phyloP scores from a whole-genome alignment of 495 filamentous ascomycete species.

The Tuber indicum region DNA sequence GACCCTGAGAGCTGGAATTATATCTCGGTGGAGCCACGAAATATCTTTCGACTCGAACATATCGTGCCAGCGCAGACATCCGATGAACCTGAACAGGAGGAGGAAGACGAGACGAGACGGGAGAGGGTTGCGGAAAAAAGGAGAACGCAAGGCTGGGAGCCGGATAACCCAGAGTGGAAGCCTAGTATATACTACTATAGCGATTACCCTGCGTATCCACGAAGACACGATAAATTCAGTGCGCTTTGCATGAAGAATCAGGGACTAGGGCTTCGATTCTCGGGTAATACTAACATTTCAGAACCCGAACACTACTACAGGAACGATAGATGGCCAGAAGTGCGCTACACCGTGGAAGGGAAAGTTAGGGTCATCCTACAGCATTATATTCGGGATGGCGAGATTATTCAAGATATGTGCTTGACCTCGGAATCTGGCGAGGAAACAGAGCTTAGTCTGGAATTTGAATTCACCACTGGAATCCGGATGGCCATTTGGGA shows the following conservation, averaged over 20 bases:
- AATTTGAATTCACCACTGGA: not conserved
- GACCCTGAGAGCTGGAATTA: not conserved
- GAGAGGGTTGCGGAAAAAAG: not conserved
- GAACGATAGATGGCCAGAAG: not conserved
- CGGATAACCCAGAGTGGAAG: not conserved
- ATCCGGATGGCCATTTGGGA: not conserved
- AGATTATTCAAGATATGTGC: not conserved
- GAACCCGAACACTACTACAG: not conserved
- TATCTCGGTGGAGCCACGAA: not conserved
- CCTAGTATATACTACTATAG: not conserved
- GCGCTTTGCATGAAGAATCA: not conserved
- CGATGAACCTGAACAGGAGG: not conserved
- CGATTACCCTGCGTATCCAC: not conserved
- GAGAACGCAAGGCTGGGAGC: not conserved
- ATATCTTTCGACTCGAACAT: not conserved
- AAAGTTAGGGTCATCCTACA: not conserved
- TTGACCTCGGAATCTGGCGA: not conserved
- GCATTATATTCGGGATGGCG: not conserved
- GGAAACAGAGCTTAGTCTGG: not conserved
- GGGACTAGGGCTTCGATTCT: not conserved
- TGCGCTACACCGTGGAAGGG: not conserved
- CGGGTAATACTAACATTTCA: not conserved
- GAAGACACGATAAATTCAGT: slow-evolving; percentile 1
- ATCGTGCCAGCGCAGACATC: not conserved
- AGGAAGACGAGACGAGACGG: not conserved